phyloP scores from a whole-genome alignment of 148 eudicot species.

The Fagopyrum esculentum region DNA sequence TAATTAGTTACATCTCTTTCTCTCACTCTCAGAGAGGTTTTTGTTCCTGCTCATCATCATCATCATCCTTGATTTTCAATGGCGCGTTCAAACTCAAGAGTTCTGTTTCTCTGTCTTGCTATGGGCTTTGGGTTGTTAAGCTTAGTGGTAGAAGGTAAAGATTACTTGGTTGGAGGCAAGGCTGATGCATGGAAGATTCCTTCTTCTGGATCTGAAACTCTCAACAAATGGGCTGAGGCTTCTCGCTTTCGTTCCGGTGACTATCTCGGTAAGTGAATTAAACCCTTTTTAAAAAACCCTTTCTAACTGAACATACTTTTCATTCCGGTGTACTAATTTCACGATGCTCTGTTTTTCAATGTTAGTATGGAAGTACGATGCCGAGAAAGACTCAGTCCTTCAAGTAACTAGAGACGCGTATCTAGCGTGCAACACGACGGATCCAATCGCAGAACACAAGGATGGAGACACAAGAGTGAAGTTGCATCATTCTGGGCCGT shows the following conservation, averaged over 20 bases:
- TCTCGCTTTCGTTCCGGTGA: constrained; percentile 50
- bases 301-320: too few species aligned
- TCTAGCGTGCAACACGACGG: constrained; percentile 50
- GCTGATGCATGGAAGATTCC: constrained; percentile 52
- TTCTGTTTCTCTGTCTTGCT: constrained; percentile 10
- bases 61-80: not conserved
- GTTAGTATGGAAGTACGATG: constrained; percentile 57
- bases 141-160: constrained; percentile 40
- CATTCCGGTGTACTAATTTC: constrained; percentile 6
- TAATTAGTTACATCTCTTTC: not conserved
- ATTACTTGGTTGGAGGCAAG: constrained; percentile 53
- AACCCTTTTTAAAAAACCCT: too few species aligned
- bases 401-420: constrained; percentile 54
- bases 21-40: constrained; percentile 13
- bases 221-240: constrained; percentile 56
- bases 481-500: constrained; percentile 47
- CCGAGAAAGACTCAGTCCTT: constrained; percentile 49
- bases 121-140: constrained; percentile 14
- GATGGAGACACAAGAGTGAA: constrained; percentile 41
- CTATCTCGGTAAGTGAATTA: constrained; percentile 33
- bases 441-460: constrained; percentile 41
- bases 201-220: constrained; percentile 42
- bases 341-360: not conserved
- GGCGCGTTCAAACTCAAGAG: not conserved
- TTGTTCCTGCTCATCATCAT: not conserved